These are phyloP conservation scores for Neofusicoccum umdonicola DNA, from an alignment of 2,329 filamentous ascomycete genomes.

Conservation along the genomic window DNA sequence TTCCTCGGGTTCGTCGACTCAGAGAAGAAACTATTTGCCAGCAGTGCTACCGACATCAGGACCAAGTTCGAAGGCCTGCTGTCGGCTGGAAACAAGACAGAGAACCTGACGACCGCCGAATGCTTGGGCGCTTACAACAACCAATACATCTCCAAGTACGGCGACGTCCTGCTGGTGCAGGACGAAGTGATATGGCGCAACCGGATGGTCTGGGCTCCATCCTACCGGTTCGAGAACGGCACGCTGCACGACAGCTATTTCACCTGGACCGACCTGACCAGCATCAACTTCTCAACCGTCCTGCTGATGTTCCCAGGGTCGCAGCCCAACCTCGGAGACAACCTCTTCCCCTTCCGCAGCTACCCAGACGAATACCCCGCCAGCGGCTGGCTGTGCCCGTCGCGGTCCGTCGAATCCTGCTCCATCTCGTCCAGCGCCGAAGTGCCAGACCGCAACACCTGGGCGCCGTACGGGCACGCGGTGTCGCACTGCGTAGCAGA, in stretches of 20 bases:
- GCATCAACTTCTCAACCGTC: background rate
- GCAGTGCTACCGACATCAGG: background rate
- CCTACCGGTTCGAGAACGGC: background rate
- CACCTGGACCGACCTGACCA: background rate
- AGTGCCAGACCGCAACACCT: conserved; percentile 4
- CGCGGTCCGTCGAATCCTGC: background rate
- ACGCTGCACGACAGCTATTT: background rate
- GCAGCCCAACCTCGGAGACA: background rate
- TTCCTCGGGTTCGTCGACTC: background rate
- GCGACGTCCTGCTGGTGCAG: background rate
- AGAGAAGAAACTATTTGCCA: background rate
- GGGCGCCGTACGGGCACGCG: conserved; percentile 21
- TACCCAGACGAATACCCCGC: background rate
- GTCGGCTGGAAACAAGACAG: background rate
- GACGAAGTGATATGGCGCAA: background rate
- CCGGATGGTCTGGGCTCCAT: background rate
- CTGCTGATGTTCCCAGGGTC: background rate
- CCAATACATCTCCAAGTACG: background rate
- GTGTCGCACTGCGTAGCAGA: conserved; percentile 23
- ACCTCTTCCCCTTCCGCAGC: background rate
- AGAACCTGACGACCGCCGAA: background rate
- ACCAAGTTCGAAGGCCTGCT: background rate
- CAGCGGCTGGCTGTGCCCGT: conserved; percentile 11
- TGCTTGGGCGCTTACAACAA: background rate
- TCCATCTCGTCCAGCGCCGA: conserved; percentile 1